Conservation (phyloP, 2,329 filamentous ascomycete genomes). For the Calonectria montana region DNA sequence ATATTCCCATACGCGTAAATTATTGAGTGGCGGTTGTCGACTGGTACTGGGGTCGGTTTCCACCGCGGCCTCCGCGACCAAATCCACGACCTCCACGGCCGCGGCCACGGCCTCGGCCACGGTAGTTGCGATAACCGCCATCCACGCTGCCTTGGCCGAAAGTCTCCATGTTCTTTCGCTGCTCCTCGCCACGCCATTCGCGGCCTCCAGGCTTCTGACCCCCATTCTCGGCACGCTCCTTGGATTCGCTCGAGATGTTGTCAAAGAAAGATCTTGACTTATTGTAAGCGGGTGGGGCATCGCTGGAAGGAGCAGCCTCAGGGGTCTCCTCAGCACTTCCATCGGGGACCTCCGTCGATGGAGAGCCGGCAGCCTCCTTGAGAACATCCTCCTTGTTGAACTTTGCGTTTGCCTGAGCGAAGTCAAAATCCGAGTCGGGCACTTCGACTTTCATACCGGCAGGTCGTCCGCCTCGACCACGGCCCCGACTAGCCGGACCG, state of each 20-base stretch:
- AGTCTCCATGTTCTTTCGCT: slow-evolving; percentile 96
- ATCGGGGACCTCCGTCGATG: slow-evolving; percentile 64
- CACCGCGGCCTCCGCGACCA: slow-evolving; percentile 55
- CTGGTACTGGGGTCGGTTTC: slow-evolving; percentile 48
- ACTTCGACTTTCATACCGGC: slow-evolving; percentile 80
- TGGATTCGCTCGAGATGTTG: slow-evolving; percentile 95
- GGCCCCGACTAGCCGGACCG: slow-evolving; percentile 61
- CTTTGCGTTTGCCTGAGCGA: slow-evolving; percentile 68
- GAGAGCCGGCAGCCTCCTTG: slow-evolving; percentile 88
- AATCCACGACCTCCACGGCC: slow-evolving; percentile 61
- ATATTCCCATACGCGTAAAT: not conserved
- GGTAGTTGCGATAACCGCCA: slow-evolving; percentile 79
- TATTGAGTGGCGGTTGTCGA: slow-evolving; percentile 43
- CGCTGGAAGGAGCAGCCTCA: slow-evolving; percentile 55
- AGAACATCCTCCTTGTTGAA: slow-evolving; percentile 69
- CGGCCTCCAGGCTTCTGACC: slow-evolving; percentile 79
- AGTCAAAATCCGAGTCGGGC: slow-evolving; percentile 92
- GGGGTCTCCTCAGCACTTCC: slow-evolving; percentile 50
- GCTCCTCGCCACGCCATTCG: slow-evolving; percentile 92
- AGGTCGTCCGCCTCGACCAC: slow-evolving; percentile 60
- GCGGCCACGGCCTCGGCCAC: slow-evolving; percentile 82
- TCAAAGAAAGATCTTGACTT: slow-evolving; percentile 95
- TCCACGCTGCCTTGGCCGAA: slow-evolving; percentile 98
- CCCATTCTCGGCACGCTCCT: slow-evolving; percentile 82
- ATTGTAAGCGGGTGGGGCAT: slow-evolving; percentile 76